These are phyloP conservation scores for Citrus medica DNA, from an alignment of 345 rosid species.

Conservation along the genomic window DNA sequence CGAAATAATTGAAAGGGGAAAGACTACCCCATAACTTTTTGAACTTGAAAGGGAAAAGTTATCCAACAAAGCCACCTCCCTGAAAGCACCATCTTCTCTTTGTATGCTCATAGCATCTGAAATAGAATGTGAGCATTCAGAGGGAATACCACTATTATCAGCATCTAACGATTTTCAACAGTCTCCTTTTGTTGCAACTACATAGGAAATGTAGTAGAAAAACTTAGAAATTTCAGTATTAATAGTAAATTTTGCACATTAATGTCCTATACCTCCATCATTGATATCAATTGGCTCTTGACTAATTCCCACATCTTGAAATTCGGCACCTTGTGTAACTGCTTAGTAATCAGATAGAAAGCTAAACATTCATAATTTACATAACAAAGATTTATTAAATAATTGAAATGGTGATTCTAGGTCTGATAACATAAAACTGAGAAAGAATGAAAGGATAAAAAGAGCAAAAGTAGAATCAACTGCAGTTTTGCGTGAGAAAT, in stretches of 20 bases:
- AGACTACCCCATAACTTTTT: constrained; percentile 21
- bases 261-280: constrained; percentile 8
- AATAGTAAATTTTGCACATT: not conserved
- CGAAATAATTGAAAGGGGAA: not conserved
- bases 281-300: constrained; percentile 17
- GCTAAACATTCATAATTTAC: not conserved
- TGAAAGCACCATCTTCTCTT: constrained; percentile 8
- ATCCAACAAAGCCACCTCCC: constrained; percentile 15
- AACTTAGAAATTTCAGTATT: constrained; percentile 1
- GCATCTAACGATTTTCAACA: constrained; percentile 12
- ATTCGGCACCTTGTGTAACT: constrained; percentile 10
- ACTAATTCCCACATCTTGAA: not conserved
- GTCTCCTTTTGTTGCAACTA: constrained; percentile 5
- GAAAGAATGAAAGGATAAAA: not conserved
- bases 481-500: not conserved
- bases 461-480: not conserved
- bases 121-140: not conserved
- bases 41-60: constrained; percentile 20
- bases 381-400: constrained; percentile 1
- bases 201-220: not conserved
- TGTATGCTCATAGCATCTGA: constrained; percentile 2
- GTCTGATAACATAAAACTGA: not conserved
- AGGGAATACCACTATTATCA: constrained; percentile 10
- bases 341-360: not conserved
- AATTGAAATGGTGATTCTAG: not conserved